These are phyloP conservation scores for Microthyrium microscopicum DNA, from an alignment of 2,329 filamentous ascomycete genomes.

Conservation along the genomic window DNA sequence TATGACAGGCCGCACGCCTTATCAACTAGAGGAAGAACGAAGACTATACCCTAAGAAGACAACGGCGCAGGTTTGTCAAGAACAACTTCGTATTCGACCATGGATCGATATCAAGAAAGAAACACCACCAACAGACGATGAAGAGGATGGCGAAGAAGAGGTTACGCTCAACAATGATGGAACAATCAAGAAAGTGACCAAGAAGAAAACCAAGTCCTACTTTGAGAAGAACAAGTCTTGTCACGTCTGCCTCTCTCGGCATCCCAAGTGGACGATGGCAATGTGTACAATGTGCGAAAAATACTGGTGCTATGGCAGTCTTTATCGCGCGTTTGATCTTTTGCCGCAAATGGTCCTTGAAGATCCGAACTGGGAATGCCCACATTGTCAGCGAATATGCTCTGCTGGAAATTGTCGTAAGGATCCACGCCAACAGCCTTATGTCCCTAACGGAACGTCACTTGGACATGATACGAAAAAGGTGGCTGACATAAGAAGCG, in stretches of 20 bases:
- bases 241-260: constrained; percentile 68
- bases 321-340: constrained; percentile 83
- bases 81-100: constrained; percentile 62
- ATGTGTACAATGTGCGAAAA: constrained; percentile 60
- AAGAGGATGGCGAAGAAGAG: constrained; percentile 28
- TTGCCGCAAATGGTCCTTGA: constrained; percentile 74
- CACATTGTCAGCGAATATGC: constrained; percentile 71
- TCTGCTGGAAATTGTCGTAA: constrained; percentile 69
- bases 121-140: constrained; percentile 24
- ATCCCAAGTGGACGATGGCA: constrained; percentile 72
- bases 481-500: constrained; percentile 77
- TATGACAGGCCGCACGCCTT: constrained; percentile 48
- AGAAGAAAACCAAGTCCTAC: constrained; percentile 35
- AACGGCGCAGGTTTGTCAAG: constrained; percentile 83
- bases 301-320: constrained; percentile 80
- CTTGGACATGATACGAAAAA: constrained; percentile 83
- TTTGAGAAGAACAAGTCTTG: constrained; percentile 41
- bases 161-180: constrained; percentile 49
- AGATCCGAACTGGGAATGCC: constrained; percentile 70
- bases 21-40: constrained; percentile 53
- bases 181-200: constrained; percentile 46
- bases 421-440: constrained; percentile 52
- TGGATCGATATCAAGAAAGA: constrained; percentile 67
- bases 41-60: constrained; percentile 56
- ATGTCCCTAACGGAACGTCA: constrained; percentile 71